Percentiles rank a stretch among this genome's conserved stretches.
Evolutionary conservation across 164 flowering plant genomes (phyloP).

Genomic region (Buxus sempervirens): DNA sequence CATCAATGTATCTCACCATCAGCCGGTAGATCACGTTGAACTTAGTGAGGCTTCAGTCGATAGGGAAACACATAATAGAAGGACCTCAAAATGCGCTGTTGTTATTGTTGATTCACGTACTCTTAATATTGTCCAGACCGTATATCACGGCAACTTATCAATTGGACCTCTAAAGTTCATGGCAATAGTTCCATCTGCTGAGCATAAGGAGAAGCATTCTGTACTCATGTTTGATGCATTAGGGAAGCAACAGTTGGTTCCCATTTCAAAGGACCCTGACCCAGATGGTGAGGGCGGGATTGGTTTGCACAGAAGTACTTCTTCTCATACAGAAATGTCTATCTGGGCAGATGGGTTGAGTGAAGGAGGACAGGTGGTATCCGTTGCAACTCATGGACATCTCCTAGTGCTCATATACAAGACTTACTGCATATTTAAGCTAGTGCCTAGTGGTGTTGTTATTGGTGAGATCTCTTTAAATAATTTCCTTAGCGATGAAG

Average conservation of each 20-base stretch:
- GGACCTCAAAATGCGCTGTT: slow-evolving; percentile 51
- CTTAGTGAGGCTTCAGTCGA: slow-evolving; percentile 28
- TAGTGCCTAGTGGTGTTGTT: slow-evolving; percentile 29
- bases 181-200: slow-evolving; percentile 45
- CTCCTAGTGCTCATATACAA: slow-evolving; percentile 54
- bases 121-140: slow-evolving; percentile 68
- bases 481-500: slow-evolving; percentile 33
- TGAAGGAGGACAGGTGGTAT: slow-evolving; percentile 35
- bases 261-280: slow-evolving; percentile 40
- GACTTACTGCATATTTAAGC: slow-evolving; percentile 58
- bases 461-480: slow-evolving; percentile 66
- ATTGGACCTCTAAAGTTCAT: slow-evolving; percentile 65
- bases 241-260: slow-evolving; percentile 53
- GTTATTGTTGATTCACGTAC: slow-evolving; percentile 80
- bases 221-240: slow-evolving; percentile 52
- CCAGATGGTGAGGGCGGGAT: slow-evolving; percentile 29
- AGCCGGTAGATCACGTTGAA: slow-evolving; percentile 33
- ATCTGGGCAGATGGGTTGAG: slow-evolving; percentile 28
- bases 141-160: slow-evolving; percentile 68
- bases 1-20: slow-evolving; percentile 22
- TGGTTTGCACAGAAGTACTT: slow-evolving; percentile 26
- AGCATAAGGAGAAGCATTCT: slow-evolving; percentile 37
- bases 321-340: slow-evolving; percentile 24
- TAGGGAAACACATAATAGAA: slow-evolving; percentile 33
- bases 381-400: slow-evolving; percentile 45